Evolutionary conservation across 805 yeast species (phyloP).

Genomic region (Pichia eremophila): DNA sequence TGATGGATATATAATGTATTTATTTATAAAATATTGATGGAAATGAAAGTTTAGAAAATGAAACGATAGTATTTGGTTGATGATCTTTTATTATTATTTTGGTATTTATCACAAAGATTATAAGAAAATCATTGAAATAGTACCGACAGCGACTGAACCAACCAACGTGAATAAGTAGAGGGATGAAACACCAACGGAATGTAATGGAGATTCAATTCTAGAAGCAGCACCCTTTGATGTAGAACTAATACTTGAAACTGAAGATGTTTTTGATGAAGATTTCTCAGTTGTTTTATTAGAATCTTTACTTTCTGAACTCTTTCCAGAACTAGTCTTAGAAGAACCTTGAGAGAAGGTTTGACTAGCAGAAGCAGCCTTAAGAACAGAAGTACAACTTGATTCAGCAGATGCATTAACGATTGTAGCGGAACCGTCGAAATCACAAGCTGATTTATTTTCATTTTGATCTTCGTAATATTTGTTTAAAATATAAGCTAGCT

Average conservation of each 20-base stretch:
- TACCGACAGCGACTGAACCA: slow-evolving; percentile 4
- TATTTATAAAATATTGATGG: no score
- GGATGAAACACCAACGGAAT: slow-evolving; percentile 29
- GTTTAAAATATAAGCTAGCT: slow-evolving; percentile 60
- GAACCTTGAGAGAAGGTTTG: slow-evolving; percentile 19
- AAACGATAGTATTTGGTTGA: background rate
- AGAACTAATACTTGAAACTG: slow-evolving; percentile 16
- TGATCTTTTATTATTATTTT: no score
- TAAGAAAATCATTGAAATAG: slow-evolving; percentile 4
- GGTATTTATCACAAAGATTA: background rate
- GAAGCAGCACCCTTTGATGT: slow-evolving; percentile 7
- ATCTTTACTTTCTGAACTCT: slow-evolving; percentile 2
- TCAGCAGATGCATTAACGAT: slow-evolving; percentile 31
- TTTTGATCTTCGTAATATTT: slow-evolving; percentile 46
- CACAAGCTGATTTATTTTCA: slow-evolving; percentile 46
- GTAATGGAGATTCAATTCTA: slow-evolving; percentile 1
- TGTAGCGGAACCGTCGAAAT: slow-evolving; percentile 64
- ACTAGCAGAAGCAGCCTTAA: slow-evolving; percentile 17
- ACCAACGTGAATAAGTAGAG: slow-evolving; percentile 4
- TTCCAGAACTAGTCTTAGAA: slow-evolving; percentile 11
- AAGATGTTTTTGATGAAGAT: slow-evolving; percentile 21
- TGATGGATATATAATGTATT: no score
- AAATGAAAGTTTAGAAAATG: background rate
- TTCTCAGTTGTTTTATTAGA: slow-evolving; percentile 18
- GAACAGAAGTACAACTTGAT: slow-evolving; percentile 39